Conservation (phyloP, 805 yeast species). For the Cyberlindnera saturnus region DNA sequence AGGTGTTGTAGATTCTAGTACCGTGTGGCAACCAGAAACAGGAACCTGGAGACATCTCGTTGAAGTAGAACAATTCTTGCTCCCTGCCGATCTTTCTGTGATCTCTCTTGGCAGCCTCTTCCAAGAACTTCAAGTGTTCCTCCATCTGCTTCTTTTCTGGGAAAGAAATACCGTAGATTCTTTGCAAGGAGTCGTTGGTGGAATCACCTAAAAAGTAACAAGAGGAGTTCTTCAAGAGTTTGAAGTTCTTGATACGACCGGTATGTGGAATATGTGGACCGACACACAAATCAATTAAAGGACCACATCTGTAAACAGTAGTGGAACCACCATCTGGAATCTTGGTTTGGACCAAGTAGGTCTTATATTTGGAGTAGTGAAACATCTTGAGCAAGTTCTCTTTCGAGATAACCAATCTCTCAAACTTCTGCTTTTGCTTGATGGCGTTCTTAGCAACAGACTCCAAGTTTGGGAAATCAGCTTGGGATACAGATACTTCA, state of each 20-base stretch:
- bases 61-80: constrained; percentile 91
- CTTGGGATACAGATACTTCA: constrained; percentile 67
- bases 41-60: constrained; percentile 96
- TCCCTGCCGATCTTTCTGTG: constrained; percentile 96
- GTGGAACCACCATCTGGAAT: constrained; percentile 94
- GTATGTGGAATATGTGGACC: constrained; percentile 99
- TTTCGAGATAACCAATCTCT: constrained; percentile 86
- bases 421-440: constrained; percentile 93
- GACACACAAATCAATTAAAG: constrained; percentile 90
- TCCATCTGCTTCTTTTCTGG: constrained; percentile 97
- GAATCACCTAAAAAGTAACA: constrained; percentile 95
- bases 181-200: constrained; percentile 88
- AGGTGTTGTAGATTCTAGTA: constrained; percentile 89
- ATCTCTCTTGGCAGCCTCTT: constrained; percentile 93
- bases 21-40: constrained; percentile 99
- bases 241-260: constrained; percentile 91
- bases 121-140: constrained; percentile 88
- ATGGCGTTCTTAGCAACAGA: constrained; percentile 82
- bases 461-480: constrained; percentile 81
- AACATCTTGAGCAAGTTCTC: constrained; percentile 91
- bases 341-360: constrained; percentile 76
- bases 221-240: constrained; percentile 90
- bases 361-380: constrained; percentile 92
- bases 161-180: constrained; percentile 96
- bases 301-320: constrained; percentile 97